Base-by-base conservation (phyloP, 768 basidiomycete genomes). In the Collybia mongolica region DNA sequence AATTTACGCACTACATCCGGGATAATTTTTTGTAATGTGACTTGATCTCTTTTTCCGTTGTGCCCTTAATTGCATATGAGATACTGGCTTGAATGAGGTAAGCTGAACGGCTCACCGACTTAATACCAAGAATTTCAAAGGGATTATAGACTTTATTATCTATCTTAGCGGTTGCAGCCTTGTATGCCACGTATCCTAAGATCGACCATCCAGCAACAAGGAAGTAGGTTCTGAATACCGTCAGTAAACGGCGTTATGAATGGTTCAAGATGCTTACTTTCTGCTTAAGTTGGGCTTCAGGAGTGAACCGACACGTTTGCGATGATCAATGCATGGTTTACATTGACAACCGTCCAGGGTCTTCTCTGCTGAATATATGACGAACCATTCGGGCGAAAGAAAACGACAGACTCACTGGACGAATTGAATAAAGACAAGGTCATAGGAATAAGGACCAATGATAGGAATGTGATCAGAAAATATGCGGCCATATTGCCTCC, bases 21-120 rank as follows among this genome's bases (percentile, higher is more conserved):
- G 95, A 95, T 15, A 98, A 79, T 59, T 88, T 88, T 71, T 95
- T 96, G 77, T 86, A 99, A 65, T 93, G 90, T 2, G 90, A 87
- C 70, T 98, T 99, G 68, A 99, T 95, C 36, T 93, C 90, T 67
- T 95, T 94, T 61, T 95, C 88, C 2, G 84, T 72, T 2, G 77
- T 64, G 20, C 81, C 80, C 88, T 93, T 59, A 2, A 32, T 39
- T n/a, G 6, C 11, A 17, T 1, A 24, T 55, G 35, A 57, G 49
- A 41, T 39, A 18, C 41, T n/a, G 22, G 8, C 19, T 22, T 23
- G 26, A 14, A 29, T 36, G 18, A 32, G n/a, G 11, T 2, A 36
- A n/a, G 18, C 5, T 19, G 54, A 47, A 17, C 18, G 15, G 76
- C 84, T 54, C 57, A 92, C 92, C 11, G 76, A 62, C 3, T 68